A percentile compares a stretch with the other conserved stretches of the same genome.
Evolutionary conservation across 805 yeast species (phyloP).

Genomic region (Metschnikowia gelsemii): DNA sequence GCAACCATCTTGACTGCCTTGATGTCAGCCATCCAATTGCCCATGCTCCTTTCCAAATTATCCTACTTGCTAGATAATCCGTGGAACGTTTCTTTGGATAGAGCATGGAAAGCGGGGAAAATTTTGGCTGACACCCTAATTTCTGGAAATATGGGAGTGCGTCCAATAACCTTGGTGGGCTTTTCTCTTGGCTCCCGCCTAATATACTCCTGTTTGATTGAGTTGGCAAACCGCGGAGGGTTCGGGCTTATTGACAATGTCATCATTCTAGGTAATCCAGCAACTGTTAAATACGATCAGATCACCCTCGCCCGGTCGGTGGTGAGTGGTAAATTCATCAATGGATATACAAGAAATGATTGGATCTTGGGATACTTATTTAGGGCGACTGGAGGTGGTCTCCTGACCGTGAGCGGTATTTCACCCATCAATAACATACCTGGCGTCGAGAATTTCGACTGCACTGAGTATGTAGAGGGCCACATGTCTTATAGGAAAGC

Average conservation of each 20-base stretch:
- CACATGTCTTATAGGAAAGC: slow-evolving; percentile 97
- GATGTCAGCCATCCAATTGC: slow-evolving; percentile 90
- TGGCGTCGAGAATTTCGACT: slow-evolving; percentile 81
- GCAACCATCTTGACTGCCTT: slow-evolving; percentile 84
- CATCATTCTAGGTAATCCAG: slow-evolving; percentile 82
- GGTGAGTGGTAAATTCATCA: slow-evolving; percentile 85
- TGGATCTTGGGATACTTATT: slow-evolving; percentile 95
- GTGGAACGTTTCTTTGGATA: slow-evolving; percentile 94
- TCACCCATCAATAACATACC: slow-evolving; percentile 64
- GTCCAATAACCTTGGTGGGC: slow-evolving; percentile 91
- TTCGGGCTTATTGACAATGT: slow-evolving; percentile 89
- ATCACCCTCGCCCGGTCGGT: slow-evolving; percentile 75
- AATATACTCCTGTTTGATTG: slow-evolving; percentile 84
- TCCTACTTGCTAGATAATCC: slow-evolving; percentile 93
- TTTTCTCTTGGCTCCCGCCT: slow-evolving; percentile 92
- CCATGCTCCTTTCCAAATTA: slow-evolving; percentile 85
- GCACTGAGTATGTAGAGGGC: slow-evolving; percentile 84
- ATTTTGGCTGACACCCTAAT: slow-evolving; percentile 88
- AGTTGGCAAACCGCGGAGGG: slow-evolving; percentile 81
- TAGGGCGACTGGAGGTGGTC: slow-evolving; percentile 93
- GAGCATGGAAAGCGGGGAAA: slow-evolving; percentile 96
- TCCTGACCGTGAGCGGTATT: slow-evolving; percentile 87
- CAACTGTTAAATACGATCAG: slow-evolving; percentile 76
- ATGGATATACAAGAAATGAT: slow-evolving; percentile 88
- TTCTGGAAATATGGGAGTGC: slow-evolving; percentile 81